A percentile compares a stretch with the other conserved stretches of the same genome.
Conservation (phyloP, 345 rosid species). For the Salix viminalis region DNA sequence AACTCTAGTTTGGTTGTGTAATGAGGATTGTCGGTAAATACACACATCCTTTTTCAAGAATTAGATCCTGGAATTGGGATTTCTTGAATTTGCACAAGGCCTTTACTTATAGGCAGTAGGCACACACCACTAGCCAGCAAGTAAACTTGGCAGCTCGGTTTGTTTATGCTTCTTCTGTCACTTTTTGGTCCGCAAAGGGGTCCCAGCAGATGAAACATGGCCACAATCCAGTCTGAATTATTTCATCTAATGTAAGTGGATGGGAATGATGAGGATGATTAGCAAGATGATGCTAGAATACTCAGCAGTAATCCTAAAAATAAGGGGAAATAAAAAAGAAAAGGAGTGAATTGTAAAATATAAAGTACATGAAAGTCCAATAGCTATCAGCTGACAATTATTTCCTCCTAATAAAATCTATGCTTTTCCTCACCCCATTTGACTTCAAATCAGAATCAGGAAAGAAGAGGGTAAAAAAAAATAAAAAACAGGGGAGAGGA, state of each 20-base stretch:
- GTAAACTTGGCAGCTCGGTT: not conserved
- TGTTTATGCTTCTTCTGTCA: not conserved
- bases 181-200: constrained; percentile 8
- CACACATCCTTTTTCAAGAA: too few species aligned
- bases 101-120: not conserved
- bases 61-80: not conserved
- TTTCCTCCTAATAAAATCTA: not conserved
- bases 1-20: not conserved
- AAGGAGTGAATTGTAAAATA: not conserved
- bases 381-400: constrained; percentile 16
- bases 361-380: constrained; percentile 8
- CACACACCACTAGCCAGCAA: not conserved
- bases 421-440: not conserved
- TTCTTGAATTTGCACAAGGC: too few species aligned
- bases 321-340: not conserved
- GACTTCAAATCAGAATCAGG: constrained; percentile 3
- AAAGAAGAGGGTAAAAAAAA: not conserved
- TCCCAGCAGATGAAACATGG: constrained; percentile 18
- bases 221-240: not conserved
- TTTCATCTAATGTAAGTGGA: constrained; percentile 6
- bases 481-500: not conserved
- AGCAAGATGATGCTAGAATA: constrained; percentile 5
- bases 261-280: constrained; percentile 12
- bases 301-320: not conserved
- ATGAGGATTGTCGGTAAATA: too few species aligned